Base-by-base conservation (phyloP, 106 monocot genomes). In the Alisma plantagoaquatica region DNA sequence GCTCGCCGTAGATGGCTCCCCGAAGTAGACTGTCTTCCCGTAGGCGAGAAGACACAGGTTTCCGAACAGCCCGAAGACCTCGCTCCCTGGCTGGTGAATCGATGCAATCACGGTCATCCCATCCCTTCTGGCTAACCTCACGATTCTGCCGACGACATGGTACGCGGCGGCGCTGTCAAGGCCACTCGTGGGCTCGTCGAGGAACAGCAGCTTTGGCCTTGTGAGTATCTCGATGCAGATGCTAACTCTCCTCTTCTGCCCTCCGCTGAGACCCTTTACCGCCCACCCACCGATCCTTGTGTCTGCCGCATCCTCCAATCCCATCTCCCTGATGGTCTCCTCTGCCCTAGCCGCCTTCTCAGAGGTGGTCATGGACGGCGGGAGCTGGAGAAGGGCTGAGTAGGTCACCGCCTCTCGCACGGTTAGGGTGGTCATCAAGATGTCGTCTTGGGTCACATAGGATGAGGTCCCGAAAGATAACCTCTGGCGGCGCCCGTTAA, bases 181-280 rank as follows among this genome's bases (percentile, higher is more conserved):
- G n/a, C n/a, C n/a, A n/a, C n/a, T n/a, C n/a, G n/a, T n/a, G n/a
- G n/a, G n/a, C n/a, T n/a, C n/a, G n/a, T n/a, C n/a, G n/a, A n/a
- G n/a, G n/a, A n/a, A n/a, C n/a, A n/a, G n/a, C n/a, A 84, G 69
- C 56, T 52, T 44, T 0, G 84, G 84, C 15, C 75, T 28, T 4
- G 75, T 84, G 30, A 84, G 28, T 41, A 75, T 75, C 69, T 84
- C 79, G 12, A 75, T 49, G 72, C 84, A 84, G 19, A 84, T n/a
- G n/a, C n/a, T n/a, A n/a, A n/a, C n/a, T n/a, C n/a, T n/a, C n/a
- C n/a, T n/a, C n/a, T n/a, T n/a, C n/a, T n/a, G n/a, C n/a, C n/a
- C n/a, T n/a, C n/a, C n/a, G n/a, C n/a, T n/a, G n/a, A n/a, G n/a
- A n/a, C n/a, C n/a, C n/a, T n/a, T n/a, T n/a, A n/a, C n/a, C n/a